These are phyloP conservation scores for Cladophialophora yegresii DNA, from an alignment of 2,329 filamentous ascomycete species.

Conservation along the genomic window DNA sequence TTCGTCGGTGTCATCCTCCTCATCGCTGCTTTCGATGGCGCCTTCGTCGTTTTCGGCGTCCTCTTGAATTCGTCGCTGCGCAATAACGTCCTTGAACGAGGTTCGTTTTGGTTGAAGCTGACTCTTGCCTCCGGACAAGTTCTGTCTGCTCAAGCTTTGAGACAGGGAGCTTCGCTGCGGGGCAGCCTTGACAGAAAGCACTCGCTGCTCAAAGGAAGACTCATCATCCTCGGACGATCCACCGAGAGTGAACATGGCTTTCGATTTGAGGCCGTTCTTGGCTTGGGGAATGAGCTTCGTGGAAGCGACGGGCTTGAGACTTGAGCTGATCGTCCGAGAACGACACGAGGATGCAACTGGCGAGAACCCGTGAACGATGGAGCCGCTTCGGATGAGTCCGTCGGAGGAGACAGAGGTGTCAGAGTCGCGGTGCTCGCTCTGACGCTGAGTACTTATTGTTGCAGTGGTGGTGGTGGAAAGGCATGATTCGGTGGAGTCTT, in stretches of 20 bases:
- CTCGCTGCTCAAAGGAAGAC: conserved; percentile 68
- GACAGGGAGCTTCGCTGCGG: conserved; percentile 37
- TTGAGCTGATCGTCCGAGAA: conserved; percentile 46
- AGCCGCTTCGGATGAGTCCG: conserved; percentile 61
- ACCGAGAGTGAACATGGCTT: conserved; percentile 69
- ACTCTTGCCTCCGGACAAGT: conserved; percentile 38
- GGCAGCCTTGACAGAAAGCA: conserved; percentile 52
- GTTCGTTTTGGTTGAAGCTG: conserved; percentile 67
- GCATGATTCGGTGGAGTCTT: conserved; percentile 59
- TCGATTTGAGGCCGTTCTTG: conserved; percentile 49
- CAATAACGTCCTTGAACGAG: conserved; percentile 77
- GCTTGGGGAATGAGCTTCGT: conserved; percentile 23
- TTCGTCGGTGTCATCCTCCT: conserved; percentile 63
- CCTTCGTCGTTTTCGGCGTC: conserved; percentile 56
- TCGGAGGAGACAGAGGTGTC: conserved; percentile 64
- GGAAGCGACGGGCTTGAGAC: conserved; percentile 6
- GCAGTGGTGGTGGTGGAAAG: conserved; percentile 61
- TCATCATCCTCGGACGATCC: conserved; percentile 85
- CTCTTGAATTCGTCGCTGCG: conserved; percentile 66
- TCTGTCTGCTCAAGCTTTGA: conserved; percentile 53
- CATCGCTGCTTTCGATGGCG: conserved; percentile 62
- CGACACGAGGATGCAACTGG: conserved; percentile 69
- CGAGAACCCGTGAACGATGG: conserved; percentile 82
- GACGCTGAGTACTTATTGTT: conserved; percentile 49
- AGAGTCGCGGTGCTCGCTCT: conserved; percentile 52